A percentile compares a stretch with the other conserved stretches of the same genome.
These are phyloP conservation scores for Penicillium palitans DNA, from an alignment of 2,329 filamentous ascomycete species.

Conservation along the genomic window DNA sequence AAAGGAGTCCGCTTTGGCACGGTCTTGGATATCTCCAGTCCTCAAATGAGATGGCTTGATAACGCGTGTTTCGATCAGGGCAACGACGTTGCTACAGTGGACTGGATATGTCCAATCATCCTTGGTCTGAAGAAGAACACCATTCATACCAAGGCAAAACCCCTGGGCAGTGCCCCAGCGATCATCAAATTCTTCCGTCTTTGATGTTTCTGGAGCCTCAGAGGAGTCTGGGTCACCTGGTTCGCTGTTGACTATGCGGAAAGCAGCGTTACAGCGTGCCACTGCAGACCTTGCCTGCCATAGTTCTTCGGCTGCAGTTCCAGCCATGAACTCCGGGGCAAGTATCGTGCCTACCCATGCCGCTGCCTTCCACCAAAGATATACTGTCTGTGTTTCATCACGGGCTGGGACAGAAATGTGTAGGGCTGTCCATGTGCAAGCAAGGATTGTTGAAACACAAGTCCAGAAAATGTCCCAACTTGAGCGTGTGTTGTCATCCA, in stretches of 20 bases:
- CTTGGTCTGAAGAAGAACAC: constrained; percentile 9
- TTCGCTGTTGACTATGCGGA: not conserved
- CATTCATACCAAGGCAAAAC: constrained; percentile 7
- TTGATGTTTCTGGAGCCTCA: not conserved
- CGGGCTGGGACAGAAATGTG: constrained; percentile 11
- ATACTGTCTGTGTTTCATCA: not conserved
- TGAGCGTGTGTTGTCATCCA: constrained; percentile 13
- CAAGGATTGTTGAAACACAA: constrained; percentile 18
- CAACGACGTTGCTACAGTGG: not conserved
- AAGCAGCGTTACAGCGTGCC: constrained; percentile 5
- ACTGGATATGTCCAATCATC: constrained; percentile 14
- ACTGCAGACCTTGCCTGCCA: not conserved
- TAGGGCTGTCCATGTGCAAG: constrained; percentile 20
- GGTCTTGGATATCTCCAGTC: constrained; percentile 15
- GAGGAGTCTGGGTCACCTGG: not conserved
- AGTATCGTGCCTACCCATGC: constrained; percentile 4
- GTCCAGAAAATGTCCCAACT: constrained; percentile 22
- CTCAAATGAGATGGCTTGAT: constrained; percentile 10
- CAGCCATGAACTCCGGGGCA: constrained; percentile 10
- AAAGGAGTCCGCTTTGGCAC: constrained; percentile 17
- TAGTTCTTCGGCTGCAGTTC: constrained; percentile 2
- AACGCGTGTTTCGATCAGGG: constrained; percentile 11
- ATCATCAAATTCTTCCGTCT: not conserved
- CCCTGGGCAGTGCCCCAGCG: constrained; percentile 5
- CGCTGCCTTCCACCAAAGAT: not conserved